Evolutionary conservation across 371 early-diverging fungal genomes (phyloP).

Genomic region (Mortierella sp.): DNA sequence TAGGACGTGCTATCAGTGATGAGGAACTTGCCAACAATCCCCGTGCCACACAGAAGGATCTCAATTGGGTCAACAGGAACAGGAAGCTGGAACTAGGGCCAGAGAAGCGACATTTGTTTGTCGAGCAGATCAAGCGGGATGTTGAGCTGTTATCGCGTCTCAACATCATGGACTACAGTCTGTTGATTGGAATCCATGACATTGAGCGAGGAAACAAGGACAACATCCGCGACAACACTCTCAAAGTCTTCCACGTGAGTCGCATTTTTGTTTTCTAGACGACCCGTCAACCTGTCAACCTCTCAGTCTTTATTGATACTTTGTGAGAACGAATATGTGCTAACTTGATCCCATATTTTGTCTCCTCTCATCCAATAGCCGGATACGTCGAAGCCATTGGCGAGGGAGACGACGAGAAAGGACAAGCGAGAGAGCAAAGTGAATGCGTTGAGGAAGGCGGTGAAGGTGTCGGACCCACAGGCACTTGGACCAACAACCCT

Average conservation of each 20-base stretch:
- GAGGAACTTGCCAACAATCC: conserved; percentile 83
- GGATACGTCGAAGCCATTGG: conserved; percentile 61
- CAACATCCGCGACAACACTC: conserved; percentile 87
- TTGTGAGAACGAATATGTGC: background rate
- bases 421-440: conserved; percentile 73
- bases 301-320: background rate
- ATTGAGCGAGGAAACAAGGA: conserved; percentile 85
- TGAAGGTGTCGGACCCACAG: conserved; percentile 75
- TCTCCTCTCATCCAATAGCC: conserved; percentile 50
- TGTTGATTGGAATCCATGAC: conserved; percentile 94
- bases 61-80: conserved; percentile 89
- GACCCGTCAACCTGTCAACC: background rate
- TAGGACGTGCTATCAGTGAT: conserved; percentile 85
- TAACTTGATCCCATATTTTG: background rate
- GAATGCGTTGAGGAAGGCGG: conserved; percentile 76
- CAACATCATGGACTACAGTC: conserved; percentile 98
- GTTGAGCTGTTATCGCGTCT: conserved; percentile 80
- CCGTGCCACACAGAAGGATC: conserved; percentile 92
- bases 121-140: conserved; percentile 89
- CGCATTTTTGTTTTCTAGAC: background rate
- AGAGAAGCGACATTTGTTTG: conserved; percentile 76
- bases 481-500: conserved; percentile 68
- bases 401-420: conserved; percentile 49
- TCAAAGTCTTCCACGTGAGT: conserved; percentile 82
- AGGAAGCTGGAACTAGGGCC: conserved; percentile 89